phyloP scores from a whole-genome alignment of 306 rosid species.

The Ammopiptanthus mongolicus region DNA sequence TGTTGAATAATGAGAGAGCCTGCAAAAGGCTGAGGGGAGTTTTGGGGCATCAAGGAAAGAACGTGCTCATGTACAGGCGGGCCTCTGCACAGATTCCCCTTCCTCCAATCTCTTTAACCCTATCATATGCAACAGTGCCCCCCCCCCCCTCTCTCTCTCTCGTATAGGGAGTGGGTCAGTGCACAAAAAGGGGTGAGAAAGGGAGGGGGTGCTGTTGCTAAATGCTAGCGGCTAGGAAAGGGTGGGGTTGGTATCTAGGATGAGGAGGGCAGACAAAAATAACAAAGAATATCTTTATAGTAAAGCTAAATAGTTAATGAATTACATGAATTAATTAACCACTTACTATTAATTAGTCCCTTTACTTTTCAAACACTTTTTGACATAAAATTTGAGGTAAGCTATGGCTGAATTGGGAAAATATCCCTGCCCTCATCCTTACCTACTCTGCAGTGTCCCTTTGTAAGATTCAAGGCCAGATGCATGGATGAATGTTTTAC shows the following conservation, averaged over 20 bases:
- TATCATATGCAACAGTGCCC: slow-evolving; percentile 33
- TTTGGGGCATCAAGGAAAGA: slow-evolving; percentile 41
- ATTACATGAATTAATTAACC: not conserved
- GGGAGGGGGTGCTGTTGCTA: slow-evolving; percentile 18
- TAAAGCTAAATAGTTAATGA: not conserved
- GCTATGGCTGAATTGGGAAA: slow-evolving; percentile 21
- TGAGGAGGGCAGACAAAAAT: not conserved
- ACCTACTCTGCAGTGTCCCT: not conserved
- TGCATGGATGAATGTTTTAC: slow-evolving; percentile 6
- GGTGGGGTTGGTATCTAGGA: not conserved
- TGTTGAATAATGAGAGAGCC: slow-evolving; percentile 24
- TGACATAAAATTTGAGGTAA: slow-evolving; percentile 4
- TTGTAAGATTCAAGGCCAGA: slow-evolving; percentile 20
- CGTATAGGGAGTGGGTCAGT: slow-evolving; percentile 22
- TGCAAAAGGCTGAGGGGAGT: slow-evolving; percentile 44
- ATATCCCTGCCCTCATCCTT: slow-evolving; percentile 13
- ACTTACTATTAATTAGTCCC: not conserved
- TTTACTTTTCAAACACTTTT: not conserved
- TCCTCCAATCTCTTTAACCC: slow-evolving; percentile 40
- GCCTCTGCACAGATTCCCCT: slow-evolving; percentile 57
- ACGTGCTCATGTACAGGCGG: slow-evolving; percentile 48
- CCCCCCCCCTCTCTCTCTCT: not conserved
- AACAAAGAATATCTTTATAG: slow-evolving; percentile 6
- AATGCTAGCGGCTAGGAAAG: slow-evolving; percentile 26
- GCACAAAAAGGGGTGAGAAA: slow-evolving; percentile 25